Base-by-base conservation (phyloP, 306 rosid species). In the Albizia julibrissin region DNA sequence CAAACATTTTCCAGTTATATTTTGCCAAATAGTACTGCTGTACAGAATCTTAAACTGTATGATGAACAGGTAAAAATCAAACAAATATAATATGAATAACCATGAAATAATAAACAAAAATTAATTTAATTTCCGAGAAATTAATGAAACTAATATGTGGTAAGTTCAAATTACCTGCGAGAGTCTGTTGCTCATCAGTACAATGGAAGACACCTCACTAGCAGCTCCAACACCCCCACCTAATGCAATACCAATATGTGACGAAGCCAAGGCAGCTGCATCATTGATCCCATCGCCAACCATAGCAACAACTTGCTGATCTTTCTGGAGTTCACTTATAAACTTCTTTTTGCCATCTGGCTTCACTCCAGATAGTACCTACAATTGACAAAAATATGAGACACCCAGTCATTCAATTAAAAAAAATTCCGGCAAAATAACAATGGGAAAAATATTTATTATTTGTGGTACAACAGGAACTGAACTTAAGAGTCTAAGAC, bases 221-320 rank as follows among this genome's bases (percentile, higher is more conserved):
- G 99, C 99, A 84, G 99, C 99, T 85, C 99, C 99, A 46, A 93
- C 99, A 85, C 98, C 95, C 74, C 94, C 97, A 69, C 99, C 95
- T 91, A 95, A 87, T 75, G 98, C 99, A 86, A 95, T 91, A 72
- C 98, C 99, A 86, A 95, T 74, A 83, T 95, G 93, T 42, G 98
- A 85, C 69, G 92, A 79, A 78, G 99, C 99, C 84, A 95, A 85
- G n/a, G 99, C 99, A 84, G 99, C 98, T 76, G 97, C 92, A 87
- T 95, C 99, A 68, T 95, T 95, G 77, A 95, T 95, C 84, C 99
- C 99, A 86, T 95, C 99, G 66, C 98, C 98, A 85, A 93, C 99
- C 99, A 95, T 95, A 43, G 98, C 99, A 54, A 95, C 94, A 75
- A 93, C 61, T 50, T 85, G 91, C 44, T 86, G 86, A 83, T 87